Conservation (phyloP, 1,284 basidiomycete species). For the Apiotrichum porosum region DNA sequence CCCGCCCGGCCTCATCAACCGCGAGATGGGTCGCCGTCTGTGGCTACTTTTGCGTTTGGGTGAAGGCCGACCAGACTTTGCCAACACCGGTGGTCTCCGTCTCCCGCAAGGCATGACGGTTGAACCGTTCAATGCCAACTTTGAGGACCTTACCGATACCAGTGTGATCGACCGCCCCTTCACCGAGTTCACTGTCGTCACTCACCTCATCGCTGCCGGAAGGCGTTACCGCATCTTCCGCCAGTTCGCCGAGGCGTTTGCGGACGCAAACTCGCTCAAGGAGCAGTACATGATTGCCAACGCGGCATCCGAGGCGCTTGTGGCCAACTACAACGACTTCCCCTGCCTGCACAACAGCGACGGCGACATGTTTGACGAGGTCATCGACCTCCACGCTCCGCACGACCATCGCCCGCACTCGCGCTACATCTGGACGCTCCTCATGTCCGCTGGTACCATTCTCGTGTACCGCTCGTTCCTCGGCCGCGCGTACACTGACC, state of each 20-base stretch:
- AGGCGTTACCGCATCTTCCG: constrained; percentile 21
- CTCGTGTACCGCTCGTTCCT: constrained; percentile 25
- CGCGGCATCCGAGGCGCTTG: constrained; percentile 15
- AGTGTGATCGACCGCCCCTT: constrained; percentile 6
- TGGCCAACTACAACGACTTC: constrained; percentile 15
- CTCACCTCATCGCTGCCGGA: constrained; percentile 15
- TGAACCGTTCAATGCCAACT: constrained; percentile 21
- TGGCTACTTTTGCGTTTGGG: constrained; percentile 21
- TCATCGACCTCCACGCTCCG: constrained; percentile 17
- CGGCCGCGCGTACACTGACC: constrained; percentile 24
- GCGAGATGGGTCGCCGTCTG: constrained; percentile 16
- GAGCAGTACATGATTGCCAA: constrained; percentile 19
- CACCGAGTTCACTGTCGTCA: constrained; percentile 14
- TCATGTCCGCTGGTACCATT: constrained; percentile 15
- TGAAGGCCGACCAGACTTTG: constrained; percentile 21
- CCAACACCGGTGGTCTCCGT: constrained; percentile 19
- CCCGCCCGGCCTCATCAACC: constrained; percentile 14
- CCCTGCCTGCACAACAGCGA: constrained; percentile 13
- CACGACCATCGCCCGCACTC: constrained; percentile 19
- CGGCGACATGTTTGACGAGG: constrained; percentile 13
- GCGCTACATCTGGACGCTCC: constrained; percentile 18
- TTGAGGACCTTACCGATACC: constrained; percentile 18
- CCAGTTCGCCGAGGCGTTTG: constrained; percentile 20
- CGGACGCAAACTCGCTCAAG: constrained; percentile 14
- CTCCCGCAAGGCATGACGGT: constrained; percentile 17